Evolutionary conservation across 306 rosid species (phyloP).

Genomic region (Bauhinia variegata): DNA sequence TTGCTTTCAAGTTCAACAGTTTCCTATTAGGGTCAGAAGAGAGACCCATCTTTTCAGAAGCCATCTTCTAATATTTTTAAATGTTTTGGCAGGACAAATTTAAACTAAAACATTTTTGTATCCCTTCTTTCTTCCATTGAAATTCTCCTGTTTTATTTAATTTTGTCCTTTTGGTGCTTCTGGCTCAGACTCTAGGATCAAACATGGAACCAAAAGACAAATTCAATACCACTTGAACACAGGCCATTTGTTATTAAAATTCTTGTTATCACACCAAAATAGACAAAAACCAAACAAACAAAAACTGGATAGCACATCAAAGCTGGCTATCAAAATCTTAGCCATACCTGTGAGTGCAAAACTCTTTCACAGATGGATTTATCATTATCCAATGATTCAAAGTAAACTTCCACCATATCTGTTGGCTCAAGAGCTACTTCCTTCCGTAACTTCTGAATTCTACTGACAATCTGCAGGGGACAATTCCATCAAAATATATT

Average conservation of each 20-base stretch:
- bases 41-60: too few relatives aligned
- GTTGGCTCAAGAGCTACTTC: slow-evolving; percentile 90
- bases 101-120: too few relatives aligned
- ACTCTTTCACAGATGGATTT: slow-evolving; percentile 64
- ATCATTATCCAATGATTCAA: slow-evolving; percentile 69
- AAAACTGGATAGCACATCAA: neutral
- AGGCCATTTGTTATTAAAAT: neutral
- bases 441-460: slow-evolving; percentile 93
- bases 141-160: too few relatives aligned
- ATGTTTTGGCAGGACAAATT: too few relatives aligned
- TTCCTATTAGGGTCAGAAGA: neutral
- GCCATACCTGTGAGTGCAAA: slow-evolving; percentile 77
- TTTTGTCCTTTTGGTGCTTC: too few relatives aligned
- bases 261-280: too few relatives aligned
- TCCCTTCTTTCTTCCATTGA: too few relatives aligned
- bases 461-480: slow-evolving; percentile 74
- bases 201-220: too few relatives aligned
- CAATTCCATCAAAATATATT: neutral
- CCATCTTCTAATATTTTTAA: too few relatives aligned
- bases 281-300: neutral
- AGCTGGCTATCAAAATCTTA: slow-evolving; percentile 5
- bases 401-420: slow-evolving; percentile 85
- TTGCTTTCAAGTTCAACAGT: neutral
- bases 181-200: too few relatives aligned
- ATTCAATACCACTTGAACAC: too few relatives aligned